Base-by-base conservation (phyloP, 1,139 yeast genomes). In the Sugiyamaella pinicola region DNA sequence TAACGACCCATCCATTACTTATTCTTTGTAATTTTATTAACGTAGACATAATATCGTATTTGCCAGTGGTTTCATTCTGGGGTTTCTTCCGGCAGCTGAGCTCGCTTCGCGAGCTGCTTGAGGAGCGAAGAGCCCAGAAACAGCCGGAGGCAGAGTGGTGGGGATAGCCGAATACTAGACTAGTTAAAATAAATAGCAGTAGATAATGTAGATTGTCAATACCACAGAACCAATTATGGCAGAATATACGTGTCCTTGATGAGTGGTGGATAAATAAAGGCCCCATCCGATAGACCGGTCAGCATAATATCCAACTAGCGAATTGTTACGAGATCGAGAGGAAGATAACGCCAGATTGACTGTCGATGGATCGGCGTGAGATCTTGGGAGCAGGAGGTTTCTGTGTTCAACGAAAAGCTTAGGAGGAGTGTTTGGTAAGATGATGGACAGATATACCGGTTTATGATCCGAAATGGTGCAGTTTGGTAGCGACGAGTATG, bases 401-500 rank as follows among this genome's bases (percentile, higher is more conserved):
- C 43, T 17, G 34, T 49, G 37, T 4, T 42, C 33, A 19, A 33
- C 21, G 9, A 35, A 28, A 15, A 33, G 22, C 9, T 44, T 26
- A 2, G 64, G 63, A 3, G 58, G 55, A 2, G 41, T 41, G 9
- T 43, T 39, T 7, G 61, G 60, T 7, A 60, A 55, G 2, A 52
- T 31, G 10, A 58, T 51, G 18, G 69, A 66, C 43, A 83, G 67
- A 59, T 68, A 81, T 9, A 77, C 79, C 1, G 80, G 80, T 31
- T 69, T 66, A 58, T 77, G 81, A 57, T 77, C 81, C 0, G 80
- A 75, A 17, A 65, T 57, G 5, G 52, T 18, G 68, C 84, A 50
- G 69, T 78, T 55, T 58, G 78, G 67, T 12, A 80, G 64, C 31
- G 82, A 73, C 40, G 70, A 61, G 64, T 84, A 84, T 15, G 62